Evolutionary conservation across 108 stramenopile species (phyloP).

Genomic region (Conticribra guillardii): DNA sequence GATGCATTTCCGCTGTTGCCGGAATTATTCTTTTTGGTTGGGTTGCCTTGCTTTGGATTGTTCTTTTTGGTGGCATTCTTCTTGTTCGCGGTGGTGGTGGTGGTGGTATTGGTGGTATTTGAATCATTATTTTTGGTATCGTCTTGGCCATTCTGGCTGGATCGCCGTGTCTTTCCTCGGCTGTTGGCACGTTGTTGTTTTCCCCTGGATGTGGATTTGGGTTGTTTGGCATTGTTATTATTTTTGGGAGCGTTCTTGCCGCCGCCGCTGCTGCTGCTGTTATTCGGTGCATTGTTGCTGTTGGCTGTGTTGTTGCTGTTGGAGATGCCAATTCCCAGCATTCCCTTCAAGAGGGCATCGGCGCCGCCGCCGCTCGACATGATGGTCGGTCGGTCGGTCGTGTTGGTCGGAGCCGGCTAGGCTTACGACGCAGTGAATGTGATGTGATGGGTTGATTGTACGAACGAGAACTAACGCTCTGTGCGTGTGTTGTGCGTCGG

Average conservation of each 20-base stretch:
- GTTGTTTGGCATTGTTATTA: neutral
- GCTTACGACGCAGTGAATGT: no score
- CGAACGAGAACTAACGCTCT: no score
- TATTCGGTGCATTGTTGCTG: neutral
- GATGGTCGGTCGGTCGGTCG: no score
- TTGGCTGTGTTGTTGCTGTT: neutral
- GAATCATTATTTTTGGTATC: neutral
- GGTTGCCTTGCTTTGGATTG: slow-evolving; percentile 23
- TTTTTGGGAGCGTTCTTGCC: neutral
- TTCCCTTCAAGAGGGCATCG: slow-evolving; percentile 28
- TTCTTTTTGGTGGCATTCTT: slow-evolving; percentile 23
- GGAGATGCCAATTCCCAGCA: slow-evolving; percentile 22
- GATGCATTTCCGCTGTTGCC: neutral
- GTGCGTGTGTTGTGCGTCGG: no score
- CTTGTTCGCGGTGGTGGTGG: neutral
- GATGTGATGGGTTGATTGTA: no score
- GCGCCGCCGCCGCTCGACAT: no score
- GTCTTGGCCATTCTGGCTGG: neutral
- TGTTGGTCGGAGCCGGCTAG: no score
- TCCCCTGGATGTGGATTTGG: neutral
- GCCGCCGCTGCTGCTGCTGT: neutral
- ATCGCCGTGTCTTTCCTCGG: neutral
- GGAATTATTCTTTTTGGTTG: slow-evolving; percentile 1
- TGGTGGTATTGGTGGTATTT: neutral
- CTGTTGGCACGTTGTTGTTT: neutral